Conservation (phyloP, 2,329 filamentous ascomycete genomes). For the Neofusicoccum sp. region DNA sequence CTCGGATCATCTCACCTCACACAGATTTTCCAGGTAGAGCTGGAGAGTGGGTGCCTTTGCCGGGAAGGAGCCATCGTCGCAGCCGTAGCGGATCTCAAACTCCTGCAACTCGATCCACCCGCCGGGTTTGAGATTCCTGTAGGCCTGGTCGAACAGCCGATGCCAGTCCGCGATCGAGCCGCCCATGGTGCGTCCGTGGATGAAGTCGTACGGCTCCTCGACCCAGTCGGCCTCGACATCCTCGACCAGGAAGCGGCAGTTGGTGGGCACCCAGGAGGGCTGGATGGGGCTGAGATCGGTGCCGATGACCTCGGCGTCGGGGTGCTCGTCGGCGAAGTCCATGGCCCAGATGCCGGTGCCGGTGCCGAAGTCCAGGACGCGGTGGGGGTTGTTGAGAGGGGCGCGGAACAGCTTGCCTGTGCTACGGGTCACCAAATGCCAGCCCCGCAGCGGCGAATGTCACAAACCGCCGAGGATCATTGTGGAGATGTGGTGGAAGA, state of each 20-base stretch:
- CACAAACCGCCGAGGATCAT: conserved; percentile 31
- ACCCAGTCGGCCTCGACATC: conserved; percentile 33
- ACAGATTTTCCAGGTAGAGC: conserved; percentile 21
- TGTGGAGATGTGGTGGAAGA: conserved; percentile 39
- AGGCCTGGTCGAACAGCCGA: conserved; percentile 45
- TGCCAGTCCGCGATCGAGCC: conserved; percentile 56
- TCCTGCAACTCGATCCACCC: conserved; percentile 50
- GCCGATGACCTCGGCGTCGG: conserved; percentile 33
- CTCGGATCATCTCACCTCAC: not conserved
- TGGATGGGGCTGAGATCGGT: conserved; percentile 40
- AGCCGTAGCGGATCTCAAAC: conserved; percentile 8
- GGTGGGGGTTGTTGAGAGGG: not conserved
- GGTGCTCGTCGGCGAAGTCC: conserved; percentile 19
- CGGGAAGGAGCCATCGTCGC: conserved; percentile 18
- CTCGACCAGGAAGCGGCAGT: conserved; percentile 39
- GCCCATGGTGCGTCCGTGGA: conserved; percentile 54
- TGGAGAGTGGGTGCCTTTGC: conserved; percentile 25
- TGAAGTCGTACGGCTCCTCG: conserved; percentile 52
- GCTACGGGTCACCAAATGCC: too few relatives aligned
- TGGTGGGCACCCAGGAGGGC: conserved; percentile 37
- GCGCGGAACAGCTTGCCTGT: not conserved
- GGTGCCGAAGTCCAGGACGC: conserved; percentile 35
- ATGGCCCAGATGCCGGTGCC: conserved; percentile 21
- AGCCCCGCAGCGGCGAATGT: too few relatives aligned
- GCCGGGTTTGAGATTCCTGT: conserved; percentile 42